phyloP scores from a whole-genome alignment of 805 yeast species.

The Saturnispora sanitii region DNA sequence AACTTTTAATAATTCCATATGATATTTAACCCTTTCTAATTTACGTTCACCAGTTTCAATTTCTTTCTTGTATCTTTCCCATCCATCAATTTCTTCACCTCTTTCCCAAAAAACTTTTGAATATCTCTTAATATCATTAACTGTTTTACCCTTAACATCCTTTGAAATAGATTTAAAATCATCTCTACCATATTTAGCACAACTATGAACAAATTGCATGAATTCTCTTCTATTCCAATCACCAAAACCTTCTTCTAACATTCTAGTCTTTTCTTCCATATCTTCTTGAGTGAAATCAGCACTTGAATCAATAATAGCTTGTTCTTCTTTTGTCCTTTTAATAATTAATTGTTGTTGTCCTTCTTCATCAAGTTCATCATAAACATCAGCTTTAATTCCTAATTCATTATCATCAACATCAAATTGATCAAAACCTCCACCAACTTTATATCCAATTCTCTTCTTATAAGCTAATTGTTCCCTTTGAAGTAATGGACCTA shows the following conservation, averaged over 20 bases:
- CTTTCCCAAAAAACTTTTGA: conserved; percentile 55
- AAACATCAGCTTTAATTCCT: conserved; percentile 27
- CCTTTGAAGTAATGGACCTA: conserved; percentile 44
- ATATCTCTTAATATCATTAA: conserved; percentile 51
- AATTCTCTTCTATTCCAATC: conserved; percentile 72
- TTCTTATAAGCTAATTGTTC: conserved; percentile 59
- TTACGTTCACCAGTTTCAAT: conserved; percentile 69
- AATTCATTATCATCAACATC: conserved; percentile 32
- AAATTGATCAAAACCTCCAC: conserved; percentile 44
- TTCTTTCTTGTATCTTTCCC: conserved; percentile 47
- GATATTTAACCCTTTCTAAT: conserved; percentile 41
- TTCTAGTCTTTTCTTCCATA: conserved; percentile 38
- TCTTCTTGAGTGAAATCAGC: conserved; percentile 59
- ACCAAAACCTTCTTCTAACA: conserved; percentile 48
- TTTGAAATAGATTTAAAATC: conserved; percentile 40
- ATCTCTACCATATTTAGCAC: conserved; percentile 57
- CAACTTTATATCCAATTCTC: conserved; percentile 46
- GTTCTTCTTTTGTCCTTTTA: conserved; percentile 38
- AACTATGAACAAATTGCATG: conserved; percentile 57
- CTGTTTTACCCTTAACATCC: conserved; percentile 46
- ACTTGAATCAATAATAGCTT: conserved; percentile 43
- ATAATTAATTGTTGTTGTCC: conserved; percentile 21
- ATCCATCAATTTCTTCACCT: conserved; percentile 52
- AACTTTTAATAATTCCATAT: conserved; percentile 42
- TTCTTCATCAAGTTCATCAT: conserved; percentile 19